A percentile compares a stretch with the other conserved stretches of the same genome.
Conservation (phyloP, 2,329 filamentous ascomycete genomes). For the Emydomyces testavorans region DNA sequence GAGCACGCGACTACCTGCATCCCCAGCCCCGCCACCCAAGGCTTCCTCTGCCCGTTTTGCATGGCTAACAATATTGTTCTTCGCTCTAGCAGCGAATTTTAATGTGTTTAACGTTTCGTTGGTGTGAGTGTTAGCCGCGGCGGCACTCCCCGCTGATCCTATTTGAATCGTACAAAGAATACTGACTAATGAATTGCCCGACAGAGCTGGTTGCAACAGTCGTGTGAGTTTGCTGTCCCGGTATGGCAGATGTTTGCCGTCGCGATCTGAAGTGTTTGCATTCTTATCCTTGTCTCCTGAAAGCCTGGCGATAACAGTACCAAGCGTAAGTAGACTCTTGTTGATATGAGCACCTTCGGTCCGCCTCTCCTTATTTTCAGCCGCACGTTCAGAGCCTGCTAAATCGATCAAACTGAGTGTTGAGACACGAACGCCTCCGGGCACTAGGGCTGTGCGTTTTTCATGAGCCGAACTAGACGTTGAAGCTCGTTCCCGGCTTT, state of each 20-base stretch:
- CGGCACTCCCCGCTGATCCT: constrained; percentile 60
- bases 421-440: constrained; percentile 87
- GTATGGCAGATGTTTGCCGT: constrained; percentile 87
- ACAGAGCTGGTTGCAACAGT: constrained; percentile 80
- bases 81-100: constrained; percentile 91
- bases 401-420: constrained; percentile 92
- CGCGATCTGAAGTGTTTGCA: constrained; percentile 64
- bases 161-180: constrained; percentile 96
- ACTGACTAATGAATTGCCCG: constrained; percentile 86
- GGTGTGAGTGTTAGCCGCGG: constrained; percentile 61
- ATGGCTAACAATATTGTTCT: constrained; percentile 96
- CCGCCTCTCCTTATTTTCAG: constrained; percentile 84
- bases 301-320: constrained; percentile 88
- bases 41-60: constrained; percentile 92
- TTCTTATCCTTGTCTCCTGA: constrained; percentile 78
- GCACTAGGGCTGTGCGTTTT: constrained; percentile 58
- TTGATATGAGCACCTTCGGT: constrained; percentile 97
- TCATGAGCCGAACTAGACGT: constrained; percentile 40
- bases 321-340: constrained; percentile 88
- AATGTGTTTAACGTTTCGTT: constrained; percentile 88
- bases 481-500: constrained; percentile 77
- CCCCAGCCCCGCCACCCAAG: constrained; percentile 59
- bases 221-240: constrained; percentile 94
- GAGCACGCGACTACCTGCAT: constrained; percentile 74
- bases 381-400: constrained; percentile 89